Evolutionary conservation across 805 yeast genomes (phyloP).

Genomic region (Candida quercuum): DNA sequence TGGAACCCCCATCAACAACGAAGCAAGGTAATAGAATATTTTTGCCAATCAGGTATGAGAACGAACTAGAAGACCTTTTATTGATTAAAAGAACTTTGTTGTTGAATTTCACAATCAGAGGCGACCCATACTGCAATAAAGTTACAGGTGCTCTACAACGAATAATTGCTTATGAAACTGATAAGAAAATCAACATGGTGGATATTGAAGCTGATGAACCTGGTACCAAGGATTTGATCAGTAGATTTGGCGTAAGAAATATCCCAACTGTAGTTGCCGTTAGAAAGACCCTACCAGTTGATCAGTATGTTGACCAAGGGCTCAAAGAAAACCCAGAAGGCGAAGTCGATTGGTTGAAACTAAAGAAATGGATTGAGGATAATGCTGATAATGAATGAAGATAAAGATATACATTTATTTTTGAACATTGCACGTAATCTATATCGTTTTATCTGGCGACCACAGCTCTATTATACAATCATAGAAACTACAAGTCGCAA

Average conservation of each 20-base stretch:
- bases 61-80: conserved; percentile 53
- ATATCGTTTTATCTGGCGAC: conserved; percentile 34
- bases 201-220: conserved; percentile 68
- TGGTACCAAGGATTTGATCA: conserved; percentile 53
- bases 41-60: conserved; percentile 47
- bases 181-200: conserved; percentile 52
- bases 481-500: conserved; percentile 88
- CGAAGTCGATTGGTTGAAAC: conserved; percentile 38
- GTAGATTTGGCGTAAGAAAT: conserved; percentile 47
- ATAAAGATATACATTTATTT: no score
- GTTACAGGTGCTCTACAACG: conserved; percentile 58
- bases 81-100: conserved; percentile 54
- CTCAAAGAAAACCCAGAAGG: conserved; percentile 22
- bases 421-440: no score
- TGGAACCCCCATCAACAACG: conserved; percentile 32
- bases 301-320: conserved; percentile 27
- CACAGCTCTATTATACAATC: conserved; percentile 79
- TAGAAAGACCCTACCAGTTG: conserved; percentile 55
- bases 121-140: conserved; percentile 56
- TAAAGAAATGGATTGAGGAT: conserved; percentile 39
- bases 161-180: conserved; percentile 43
- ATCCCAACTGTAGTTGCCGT: conserved; percentile 68
- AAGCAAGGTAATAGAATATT: conserved; percentile 38
- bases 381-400: conserved; percentile 29
- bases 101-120: conserved; percentile 65